Percentiles rank a stretch among this genome's conserved stretches.
phyloP scores from a whole-genome alignment of 1,139 yeast species.

The Debaryomycetaceae sp. region DNA sequence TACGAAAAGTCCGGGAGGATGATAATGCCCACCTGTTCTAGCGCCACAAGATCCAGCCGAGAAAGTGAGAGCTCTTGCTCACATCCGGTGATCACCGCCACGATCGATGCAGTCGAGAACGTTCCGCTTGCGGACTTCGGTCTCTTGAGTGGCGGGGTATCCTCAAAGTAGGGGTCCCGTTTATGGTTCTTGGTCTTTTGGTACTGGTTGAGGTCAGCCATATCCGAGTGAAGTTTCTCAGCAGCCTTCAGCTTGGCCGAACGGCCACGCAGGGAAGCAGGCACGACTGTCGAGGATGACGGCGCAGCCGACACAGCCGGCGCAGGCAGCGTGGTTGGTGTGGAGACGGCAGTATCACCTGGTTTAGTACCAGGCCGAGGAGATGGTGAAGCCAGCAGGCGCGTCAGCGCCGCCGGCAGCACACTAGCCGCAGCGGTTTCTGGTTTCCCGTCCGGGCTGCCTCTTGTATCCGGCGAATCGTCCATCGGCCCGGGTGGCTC shows the following conservation, averaged over 20 bases:
- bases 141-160: conserved; percentile 12
- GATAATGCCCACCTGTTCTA: conserved; percentile 34
- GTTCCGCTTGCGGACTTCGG: conserved; percentile 6
- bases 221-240: conserved; percentile 59
- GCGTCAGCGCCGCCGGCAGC: no score
- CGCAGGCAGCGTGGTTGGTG: no score
- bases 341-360: no score
- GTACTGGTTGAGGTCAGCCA: conserved; percentile 61
- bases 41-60: conserved; percentile 27
- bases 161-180: conserved; percentile 36
- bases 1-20: conserved; percentile 33
- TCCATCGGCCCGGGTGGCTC: no score
- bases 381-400: no score
- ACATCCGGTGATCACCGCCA: conserved; percentile 62
- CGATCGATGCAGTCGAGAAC: background rate
- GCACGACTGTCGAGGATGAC: no score
- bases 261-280: no score
- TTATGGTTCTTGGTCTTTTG: conserved; percentile 44
- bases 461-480: no score
- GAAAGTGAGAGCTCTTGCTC: conserved; percentile 39
- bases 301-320: no score
- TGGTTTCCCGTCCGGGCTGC: no score
- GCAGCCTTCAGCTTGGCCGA: conserved; percentile 68
- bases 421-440: no score
- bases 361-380: no score